Percentiles rank a stretch among this genome's conserved stretches.
Conservation (phyloP, 2,329 filamentous ascomycete genomes). For the Cadophora sp. region DNA sequence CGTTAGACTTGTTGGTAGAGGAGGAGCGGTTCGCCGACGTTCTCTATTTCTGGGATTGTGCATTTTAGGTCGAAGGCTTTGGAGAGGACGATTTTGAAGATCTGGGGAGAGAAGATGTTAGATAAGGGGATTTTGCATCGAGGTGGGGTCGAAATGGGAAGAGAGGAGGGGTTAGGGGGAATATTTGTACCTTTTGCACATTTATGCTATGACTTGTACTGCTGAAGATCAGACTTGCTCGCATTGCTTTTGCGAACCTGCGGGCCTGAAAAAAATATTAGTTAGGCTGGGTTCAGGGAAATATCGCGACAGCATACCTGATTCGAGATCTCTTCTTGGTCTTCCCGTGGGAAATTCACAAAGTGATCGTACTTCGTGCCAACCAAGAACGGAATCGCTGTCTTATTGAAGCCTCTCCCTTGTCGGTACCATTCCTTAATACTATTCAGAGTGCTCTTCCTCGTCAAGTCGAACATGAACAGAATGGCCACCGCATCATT, state of each 20-base stretch:
- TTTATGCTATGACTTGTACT: conserved; percentile 99
- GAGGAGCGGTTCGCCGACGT: conserved; percentile 92
- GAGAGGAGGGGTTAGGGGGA: neutral
- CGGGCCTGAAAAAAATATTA: conserved; percentile 69
- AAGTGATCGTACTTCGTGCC: conserved; percentile 99
- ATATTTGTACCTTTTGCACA: conserved; percentile 83
- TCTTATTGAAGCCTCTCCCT: conserved; percentile 98
- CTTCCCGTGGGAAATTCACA: conserved; percentile 96
- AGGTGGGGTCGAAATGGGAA: neutral
- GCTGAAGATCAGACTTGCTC: conserved; percentile 95
- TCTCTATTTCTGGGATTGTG: conserved; percentile 98
- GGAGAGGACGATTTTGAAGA: conserved; percentile 99
- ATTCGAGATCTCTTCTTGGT: conserved; percentile 98
- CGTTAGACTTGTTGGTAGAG: conserved; percentile 73
- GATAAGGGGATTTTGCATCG: conserved; percentile 13
- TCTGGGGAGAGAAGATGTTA: conserved; percentile 60
- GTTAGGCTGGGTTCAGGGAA: neutral
- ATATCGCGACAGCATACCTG: conserved; percentile 63
- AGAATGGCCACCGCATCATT: conserved; percentile 98
- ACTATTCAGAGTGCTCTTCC: conserved; percentile 97
- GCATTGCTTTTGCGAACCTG: conserved; percentile 97
- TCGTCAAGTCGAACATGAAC: conserved; percentile 99
- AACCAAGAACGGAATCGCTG: conserved; percentile 96
- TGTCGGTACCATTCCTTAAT: conserved; percentile 99
- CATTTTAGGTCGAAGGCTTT: conserved; percentile 99